These are phyloP conservation scores for Yamadazyma nakazawae DNA, from an alignment of 805 yeast genomes.

Conservation along the genomic window DNA sequence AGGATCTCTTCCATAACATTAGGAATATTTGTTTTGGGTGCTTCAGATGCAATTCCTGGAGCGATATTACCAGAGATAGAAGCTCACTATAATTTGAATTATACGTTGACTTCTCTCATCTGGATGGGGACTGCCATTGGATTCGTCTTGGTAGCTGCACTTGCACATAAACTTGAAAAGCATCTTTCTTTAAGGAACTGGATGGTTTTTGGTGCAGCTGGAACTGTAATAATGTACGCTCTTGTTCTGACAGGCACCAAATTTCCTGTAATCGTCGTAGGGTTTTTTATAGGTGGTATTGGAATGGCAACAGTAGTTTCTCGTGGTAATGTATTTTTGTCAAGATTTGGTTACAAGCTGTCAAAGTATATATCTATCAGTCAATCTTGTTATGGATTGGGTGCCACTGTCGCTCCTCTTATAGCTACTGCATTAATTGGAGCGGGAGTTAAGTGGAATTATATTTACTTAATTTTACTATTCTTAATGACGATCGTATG, in stretches of 20 bases:
- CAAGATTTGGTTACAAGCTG: constrained; percentile 45
- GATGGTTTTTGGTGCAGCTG: constrained; percentile 34
- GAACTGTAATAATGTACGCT: constrained; percentile 40
- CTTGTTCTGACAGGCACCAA: constrained; percentile 47
- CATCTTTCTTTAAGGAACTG: constrained; percentile 41
- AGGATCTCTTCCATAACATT: constrained; percentile 38
- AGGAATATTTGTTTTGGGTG: constrained; percentile 44
- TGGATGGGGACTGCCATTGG: constrained; percentile 62
- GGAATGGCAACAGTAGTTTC: constrained; percentile 51
- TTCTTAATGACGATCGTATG: constrained; percentile 31
- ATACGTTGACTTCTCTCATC: constrained; percentile 53
- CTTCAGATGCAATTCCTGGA: constrained; percentile 58
- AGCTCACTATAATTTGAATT: constrained; percentile 42
- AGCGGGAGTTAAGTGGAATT: constrained; percentile 51
- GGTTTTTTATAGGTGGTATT: constrained; percentile 55
- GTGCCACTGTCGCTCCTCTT: constrained; percentile 69
- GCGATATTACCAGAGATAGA: constrained; percentile 58
- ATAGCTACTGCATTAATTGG: constrained; percentile 54
- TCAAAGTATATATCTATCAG: constrained; percentile 57
- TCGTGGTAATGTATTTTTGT: constrained; percentile 50
- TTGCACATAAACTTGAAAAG: constrained; percentile 43
- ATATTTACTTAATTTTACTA: constrained; percentile 46
- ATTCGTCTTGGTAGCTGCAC: constrained; percentile 47
- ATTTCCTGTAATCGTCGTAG: constrained; percentile 48
- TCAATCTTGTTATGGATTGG: constrained; percentile 71